Percentiles rank a stretch among this genome's conserved stretches.
Conservation (phyloP, 257 asterid species). For the Petunia secreta region DNA sequence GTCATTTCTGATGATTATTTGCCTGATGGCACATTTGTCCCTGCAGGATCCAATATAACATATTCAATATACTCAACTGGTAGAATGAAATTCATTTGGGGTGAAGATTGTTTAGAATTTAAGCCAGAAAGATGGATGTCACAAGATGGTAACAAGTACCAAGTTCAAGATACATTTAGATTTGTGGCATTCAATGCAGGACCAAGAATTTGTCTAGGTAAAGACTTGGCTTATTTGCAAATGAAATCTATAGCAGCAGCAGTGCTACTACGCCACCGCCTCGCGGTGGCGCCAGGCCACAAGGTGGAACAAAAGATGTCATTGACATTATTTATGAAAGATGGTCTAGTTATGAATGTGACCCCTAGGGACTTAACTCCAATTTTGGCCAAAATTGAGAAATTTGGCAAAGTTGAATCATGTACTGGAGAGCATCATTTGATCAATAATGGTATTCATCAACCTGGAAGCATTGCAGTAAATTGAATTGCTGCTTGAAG, state of each 20-base stretch:
- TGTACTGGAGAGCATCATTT: constrained; percentile 15
- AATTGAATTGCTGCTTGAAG: constrained; percentile 16
- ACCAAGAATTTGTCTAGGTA: constrained; percentile 62
- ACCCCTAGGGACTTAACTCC: constrained; percentile 52
- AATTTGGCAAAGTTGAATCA: not conserved
- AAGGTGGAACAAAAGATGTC: constrained; percentile 69
- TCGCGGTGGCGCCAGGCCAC: constrained; percentile 53
- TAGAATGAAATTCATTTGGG: constrained; percentile 68
- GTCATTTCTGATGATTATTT: constrained; percentile 54
- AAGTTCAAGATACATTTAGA: constrained; percentile 44
- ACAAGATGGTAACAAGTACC: constrained; percentile 43
- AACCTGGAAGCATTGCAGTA: not conserved
- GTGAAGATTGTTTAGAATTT: constrained; percentile 58
- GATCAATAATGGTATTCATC: constrained; percentile 12
- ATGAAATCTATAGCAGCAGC: constrained; percentile 68
- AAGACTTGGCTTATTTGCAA: constrained; percentile 61
- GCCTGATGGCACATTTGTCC: constrained; percentile 68
- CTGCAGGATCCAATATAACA: constrained; percentile 60
- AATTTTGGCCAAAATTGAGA: constrained; percentile 44
- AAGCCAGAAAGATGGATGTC: constrained; percentile 73
- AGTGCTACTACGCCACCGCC: constrained; percentile 56
- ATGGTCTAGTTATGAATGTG: constrained; percentile 57
- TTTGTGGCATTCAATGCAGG: constrained; percentile 66
- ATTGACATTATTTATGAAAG: constrained; percentile 63
- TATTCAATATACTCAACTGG: constrained; percentile 67